A percentile compares a stretch with the other conserved stretches of the same genome.
These are phyloP conservation scores for Colletotrichum sp. DNA, from an alignment of 2,329 filamentous ascomycete species.

Conservation along the genomic window DNA sequence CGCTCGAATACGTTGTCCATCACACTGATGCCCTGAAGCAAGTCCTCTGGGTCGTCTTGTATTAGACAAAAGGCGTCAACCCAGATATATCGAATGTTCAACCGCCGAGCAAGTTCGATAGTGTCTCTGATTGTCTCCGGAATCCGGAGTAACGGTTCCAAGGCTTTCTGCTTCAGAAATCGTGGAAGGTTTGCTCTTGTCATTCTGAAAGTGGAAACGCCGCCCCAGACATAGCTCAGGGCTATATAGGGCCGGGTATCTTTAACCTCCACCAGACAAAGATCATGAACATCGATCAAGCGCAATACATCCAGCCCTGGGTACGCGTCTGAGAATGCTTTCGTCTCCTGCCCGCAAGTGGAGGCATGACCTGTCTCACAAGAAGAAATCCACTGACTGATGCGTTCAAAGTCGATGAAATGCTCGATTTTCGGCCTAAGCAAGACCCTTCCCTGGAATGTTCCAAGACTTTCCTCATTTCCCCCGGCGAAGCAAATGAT, in stretches of 20 bases:
- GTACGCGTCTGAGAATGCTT: neutral
- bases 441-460: neutral
- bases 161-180: neutral
- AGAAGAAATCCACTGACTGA: neutral
- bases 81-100: constrained; percentile 18
- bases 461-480: neutral
- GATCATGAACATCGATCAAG: neutral
- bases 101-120: neutral
- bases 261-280: neutral
- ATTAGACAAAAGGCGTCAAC: constrained; percentile 18
- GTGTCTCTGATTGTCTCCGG: constrained; percentile 10
- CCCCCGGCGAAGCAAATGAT: neutral
- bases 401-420: neutral
- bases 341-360: neutral
- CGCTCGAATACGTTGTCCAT: neutral
- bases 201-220: neutral
- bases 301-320: neutral
- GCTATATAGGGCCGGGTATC: neutral
- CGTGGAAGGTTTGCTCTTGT: neutral
- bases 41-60: constrained; percentile 5
- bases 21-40: neutral
- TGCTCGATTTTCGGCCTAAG: neutral
- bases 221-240: constrained; percentile 2
- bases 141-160: neutral
- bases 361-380: neutral